Base-by-base conservation (phyloP, 768 basidiomycete genomes). In the Lentinula detonsa region DNA sequence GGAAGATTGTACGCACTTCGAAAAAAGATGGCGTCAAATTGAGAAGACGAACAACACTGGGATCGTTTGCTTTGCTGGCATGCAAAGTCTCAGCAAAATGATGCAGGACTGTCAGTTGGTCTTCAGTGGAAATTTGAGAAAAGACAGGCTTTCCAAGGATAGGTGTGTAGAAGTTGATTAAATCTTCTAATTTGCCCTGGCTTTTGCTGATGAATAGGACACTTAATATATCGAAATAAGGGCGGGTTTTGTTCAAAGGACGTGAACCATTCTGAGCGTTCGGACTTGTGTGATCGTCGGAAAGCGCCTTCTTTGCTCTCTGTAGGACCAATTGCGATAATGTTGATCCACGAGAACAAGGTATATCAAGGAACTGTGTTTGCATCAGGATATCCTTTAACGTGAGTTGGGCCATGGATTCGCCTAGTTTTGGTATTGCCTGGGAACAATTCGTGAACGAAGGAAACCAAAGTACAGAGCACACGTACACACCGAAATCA, bases 331-430 rank as follows among this genome's bases (percentile, higher is more conserved):
- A 64, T 54, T 76, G 35, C 28, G 67, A 59, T 15, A 72, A 62
- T 13, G 65, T 62, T 42, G 55, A 21, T 15, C 66, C 67, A 18
- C 43, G 60, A 51, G 49, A 57, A 9, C 74, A 75, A 33, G 66
- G 65, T 1, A 68, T 62, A 49, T 64, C 72, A 69, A 78, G 85
- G 1, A 79, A 78, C 3, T 76, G 76, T 42, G 88, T 69, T 35
- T 75, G 71, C 16, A 82, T 40, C n/a, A 88, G 75, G 31, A 88
- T 71, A 37, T 83, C 77, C 60, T 79, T 79, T 35, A 85, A 75
- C 59, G 86, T 79, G 23, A 75, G 70, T 28, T 80, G 75, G 35
- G 77, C 71, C 53, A 85, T 81, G 5, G 62, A 63, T 21, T 68
- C 66, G 23, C 68, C 66, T 50, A 85, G 68, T 66, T 75, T 81